A percentile compares a stretch with the other conserved stretches of the same genome.
Conservation (phyloP, 2,329 filamentous ascomycete genomes). For the Bipolaris oryzae region DNA sequence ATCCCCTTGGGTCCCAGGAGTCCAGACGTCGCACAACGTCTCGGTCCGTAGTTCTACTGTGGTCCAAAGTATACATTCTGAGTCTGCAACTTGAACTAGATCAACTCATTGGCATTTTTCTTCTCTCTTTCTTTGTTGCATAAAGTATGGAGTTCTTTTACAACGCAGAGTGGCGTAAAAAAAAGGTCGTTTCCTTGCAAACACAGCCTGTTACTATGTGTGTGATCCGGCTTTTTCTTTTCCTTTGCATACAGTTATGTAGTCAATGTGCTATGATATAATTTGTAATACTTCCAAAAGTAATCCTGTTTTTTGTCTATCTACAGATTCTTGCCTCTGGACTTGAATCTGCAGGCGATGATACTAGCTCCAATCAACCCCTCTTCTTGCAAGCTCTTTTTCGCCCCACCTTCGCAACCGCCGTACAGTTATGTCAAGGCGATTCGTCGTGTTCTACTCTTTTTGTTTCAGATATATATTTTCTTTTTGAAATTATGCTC, state of each 20-base stretch:
- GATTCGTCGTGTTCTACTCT: not conserved
- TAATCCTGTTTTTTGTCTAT: not conserved
- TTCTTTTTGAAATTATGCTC: conserved; percentile 8
- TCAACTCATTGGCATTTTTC: too few species aligned
- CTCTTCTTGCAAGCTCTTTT: not conserved
- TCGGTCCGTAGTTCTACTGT: conserved; percentile 29
- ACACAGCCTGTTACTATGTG: not conserved
- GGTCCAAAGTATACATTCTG: not conserved
- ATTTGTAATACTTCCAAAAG: conserved; percentile 11
- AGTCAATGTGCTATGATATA: conserved; percentile 12
- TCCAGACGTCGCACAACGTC: conserved; percentile 39
- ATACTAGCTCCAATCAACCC: conserved; percentile 1
- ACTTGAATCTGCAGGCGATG: not conserved
- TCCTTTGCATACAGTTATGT: conserved; percentile 10
- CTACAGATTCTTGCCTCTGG: not conserved
- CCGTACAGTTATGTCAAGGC: not conserved
- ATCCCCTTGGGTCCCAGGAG: conserved; percentile 32
- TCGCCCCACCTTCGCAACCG: not conserved
- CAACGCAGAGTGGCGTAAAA: conserved; percentile 6
- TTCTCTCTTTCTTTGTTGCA: conserved; percentile 4
- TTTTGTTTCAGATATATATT: not conserved
- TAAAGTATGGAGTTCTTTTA: conserved; percentile 1
- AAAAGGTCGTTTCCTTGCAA: not conserved
- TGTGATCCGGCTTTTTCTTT: not conserved
- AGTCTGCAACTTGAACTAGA: not conserved